phyloP scores from a whole-genome alignment of 495 filamentous ascomycete genomes.

The Hypoxylon cercidicola region DNA sequence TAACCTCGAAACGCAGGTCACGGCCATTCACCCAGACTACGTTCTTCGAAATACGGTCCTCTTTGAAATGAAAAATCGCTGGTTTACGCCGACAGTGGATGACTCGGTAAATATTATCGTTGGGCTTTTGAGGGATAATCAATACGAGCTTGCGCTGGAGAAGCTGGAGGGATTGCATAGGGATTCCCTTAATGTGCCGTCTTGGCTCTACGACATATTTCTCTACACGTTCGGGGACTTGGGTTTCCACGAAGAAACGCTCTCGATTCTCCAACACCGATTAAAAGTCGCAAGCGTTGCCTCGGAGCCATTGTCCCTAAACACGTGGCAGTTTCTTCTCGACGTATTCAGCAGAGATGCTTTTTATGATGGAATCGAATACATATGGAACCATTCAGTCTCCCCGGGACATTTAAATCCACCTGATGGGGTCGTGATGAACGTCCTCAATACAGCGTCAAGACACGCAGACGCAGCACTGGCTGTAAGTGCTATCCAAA shows the following conservation, averaged over 20 bases:
- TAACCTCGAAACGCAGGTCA: slow-evolving; percentile 59
- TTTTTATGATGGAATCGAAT: slow-evolving; percentile 57
- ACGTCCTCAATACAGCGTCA: slow-evolving; percentile 75
- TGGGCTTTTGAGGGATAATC: slow-evolving; percentile 80
- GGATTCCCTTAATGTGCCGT: slow-evolving; percentile 63
- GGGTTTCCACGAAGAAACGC: slow-evolving; percentile 79
- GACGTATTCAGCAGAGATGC: slow-evolving; percentile 66
- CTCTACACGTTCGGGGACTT: slow-evolving; percentile 74
- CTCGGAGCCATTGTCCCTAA: slow-evolving; percentile 49
- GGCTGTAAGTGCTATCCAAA: slow-evolving; percentile 71
- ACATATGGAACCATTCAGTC: slow-evolving; percentile 68
- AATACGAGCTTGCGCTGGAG: slow-evolving; percentile 83
- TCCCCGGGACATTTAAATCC: slow-evolving; percentile 73
- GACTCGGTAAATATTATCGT: slow-evolving; percentile 75
- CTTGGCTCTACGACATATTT: slow-evolving; percentile 80
- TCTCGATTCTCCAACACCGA: slow-evolving; percentile 69
- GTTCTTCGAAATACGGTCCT: slow-evolving; percentile 76
- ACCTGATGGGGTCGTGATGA: slow-evolving; percentile 68
- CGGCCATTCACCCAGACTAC: slow-evolving; percentile 88
- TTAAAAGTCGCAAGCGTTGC: slow-evolving; percentile 55
- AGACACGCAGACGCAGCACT: slow-evolving; percentile 71
- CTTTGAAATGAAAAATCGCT: slow-evolving; percentile 72
- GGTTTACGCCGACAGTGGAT: slow-evolving; percentile 70
- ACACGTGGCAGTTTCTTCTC: slow-evolving; percentile 76
- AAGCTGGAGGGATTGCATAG: slow-evolving; percentile 73